Conservation (phyloP, 2,329 filamentous ascomycete genomes). For the Cladophialophora immunda region DNA sequence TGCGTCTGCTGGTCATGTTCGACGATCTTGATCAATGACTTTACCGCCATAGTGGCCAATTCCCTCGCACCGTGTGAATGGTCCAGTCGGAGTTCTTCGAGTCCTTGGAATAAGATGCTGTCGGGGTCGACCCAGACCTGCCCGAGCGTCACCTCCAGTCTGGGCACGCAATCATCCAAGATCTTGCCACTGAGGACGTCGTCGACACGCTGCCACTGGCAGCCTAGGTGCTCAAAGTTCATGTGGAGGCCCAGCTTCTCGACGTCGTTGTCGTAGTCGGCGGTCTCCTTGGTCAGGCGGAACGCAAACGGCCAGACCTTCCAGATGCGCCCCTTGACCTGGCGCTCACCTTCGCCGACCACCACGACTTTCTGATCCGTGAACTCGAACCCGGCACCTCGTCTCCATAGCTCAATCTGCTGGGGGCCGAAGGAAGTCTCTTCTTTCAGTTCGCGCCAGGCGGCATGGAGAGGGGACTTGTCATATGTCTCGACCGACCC, state of each 20-base stretch:
- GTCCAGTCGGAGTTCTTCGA: constrained; percentile 63
- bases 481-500: constrained; percentile 67
- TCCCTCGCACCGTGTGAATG: constrained; percentile 68
- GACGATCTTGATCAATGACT: constrained; percentile 59
- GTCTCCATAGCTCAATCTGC: constrained; percentile 61
- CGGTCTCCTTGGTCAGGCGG: constrained; percentile 29
- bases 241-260: constrained; percentile 59
- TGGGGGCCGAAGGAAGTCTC: constrained; percentile 65
- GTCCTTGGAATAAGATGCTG: constrained; percentile 45
- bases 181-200: constrained; percentile 49
- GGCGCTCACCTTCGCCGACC: constrained; percentile 18
- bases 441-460: constrained; percentile 69
- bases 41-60: constrained; percentile 64
- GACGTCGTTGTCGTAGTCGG: constrained; percentile 45
- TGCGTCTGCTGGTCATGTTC: constrained; percentile 43
- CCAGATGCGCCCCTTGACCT: constrained; percentile 53
- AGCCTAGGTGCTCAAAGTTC: constrained; percentile 70
- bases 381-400: constrained; percentile 68
- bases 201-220: constrained; percentile 65
- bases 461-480: constrained; percentile 62
- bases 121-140: constrained; percentile 68
- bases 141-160: constrained; percentile 64
- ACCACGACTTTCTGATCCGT: constrained; percentile 58
- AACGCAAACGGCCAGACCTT: constrained; percentile 70
- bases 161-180: constrained; percentile 64